Conservation (phyloP, 2,329 filamentous ascomycete species). For the Oidium heveae region DNA sequence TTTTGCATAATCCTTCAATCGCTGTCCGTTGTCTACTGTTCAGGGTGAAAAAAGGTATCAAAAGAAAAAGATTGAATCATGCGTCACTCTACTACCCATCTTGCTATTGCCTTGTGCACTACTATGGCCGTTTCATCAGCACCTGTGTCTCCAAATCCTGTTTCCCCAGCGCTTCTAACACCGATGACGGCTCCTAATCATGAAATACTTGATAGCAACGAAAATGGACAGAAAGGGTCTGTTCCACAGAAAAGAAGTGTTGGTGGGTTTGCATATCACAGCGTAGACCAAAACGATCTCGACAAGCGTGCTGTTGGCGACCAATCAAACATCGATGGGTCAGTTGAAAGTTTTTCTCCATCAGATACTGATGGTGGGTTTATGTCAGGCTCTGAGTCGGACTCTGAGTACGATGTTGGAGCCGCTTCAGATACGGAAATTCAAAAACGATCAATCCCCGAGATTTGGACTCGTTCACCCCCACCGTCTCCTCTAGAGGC, state of each 20-base stretch:
- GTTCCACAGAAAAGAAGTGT: not conserved
- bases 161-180: not conserved
- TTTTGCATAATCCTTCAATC: too few species aligned
- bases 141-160: not conserved
- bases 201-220: not conserved
- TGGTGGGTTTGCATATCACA: not conserved
- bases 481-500: too few species aligned
- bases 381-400: not conserved
- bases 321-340: not conserved
- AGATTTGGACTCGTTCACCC: too few species aligned
- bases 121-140: conserved; percentile 7
- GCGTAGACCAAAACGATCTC: not conserved
- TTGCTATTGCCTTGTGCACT: conserved; percentile 9
- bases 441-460: too few species aligned
- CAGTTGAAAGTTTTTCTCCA: not conserved
- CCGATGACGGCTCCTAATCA: conserved; percentile 2
- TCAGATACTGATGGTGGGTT: not conserved
- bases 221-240: not conserved
- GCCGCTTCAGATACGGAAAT: not conserved
- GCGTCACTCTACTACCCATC: conserved; percentile 8
- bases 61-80: conserved; percentile 3
- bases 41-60: too few species aligned
- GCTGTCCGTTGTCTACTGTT: too few species aligned
- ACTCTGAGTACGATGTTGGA: not conserved
- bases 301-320: not conserved